phyloP scores from a whole-genome alignment of 2,329 filamentous ascomycete species.

The Phialophora tarda region DNA sequence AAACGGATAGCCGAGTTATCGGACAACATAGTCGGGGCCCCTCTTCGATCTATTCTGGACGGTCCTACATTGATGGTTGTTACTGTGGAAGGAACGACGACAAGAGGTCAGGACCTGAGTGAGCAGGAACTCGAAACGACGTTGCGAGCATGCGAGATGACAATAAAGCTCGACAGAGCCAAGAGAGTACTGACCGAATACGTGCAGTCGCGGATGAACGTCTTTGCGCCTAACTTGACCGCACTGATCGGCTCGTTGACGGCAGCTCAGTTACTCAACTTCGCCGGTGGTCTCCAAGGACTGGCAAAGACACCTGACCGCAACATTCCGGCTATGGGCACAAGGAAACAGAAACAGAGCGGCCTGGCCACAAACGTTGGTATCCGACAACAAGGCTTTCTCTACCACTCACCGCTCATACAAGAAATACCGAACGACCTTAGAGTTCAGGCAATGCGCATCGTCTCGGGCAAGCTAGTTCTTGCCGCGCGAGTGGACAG shows the following conservation, averaged over 20 bases:
- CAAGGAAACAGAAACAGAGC: constrained; percentile 79
- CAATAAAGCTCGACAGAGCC: constrained; percentile 82
- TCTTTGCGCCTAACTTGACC: constrained; percentile 94
- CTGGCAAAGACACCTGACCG: constrained; percentile 91
- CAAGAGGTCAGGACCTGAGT: constrained; percentile 77
- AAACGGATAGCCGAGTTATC: constrained; percentile 76
- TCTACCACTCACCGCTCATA: constrained; percentile 91
- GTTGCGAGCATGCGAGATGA: constrained; percentile 81
- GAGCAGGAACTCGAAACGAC: constrained; percentile 76
- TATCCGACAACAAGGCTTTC: constrained; percentile 86
- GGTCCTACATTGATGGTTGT: constrained; percentile 94
- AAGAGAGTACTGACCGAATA: constrained; percentile 89
- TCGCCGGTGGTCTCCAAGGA: constrained; percentile 83
- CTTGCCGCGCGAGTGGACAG: constrained; percentile 91
- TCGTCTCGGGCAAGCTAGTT: constrained; percentile 89
- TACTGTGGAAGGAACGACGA: constrained; percentile 90
- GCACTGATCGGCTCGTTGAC: constrained; percentile 89
- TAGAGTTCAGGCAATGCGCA: constrained; percentile 92
- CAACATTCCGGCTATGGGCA: constrained; percentile 88
- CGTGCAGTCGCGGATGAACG: constrained; percentile 94
- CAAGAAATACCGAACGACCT: constrained; percentile 81
- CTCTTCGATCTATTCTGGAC: constrained; percentile 81
- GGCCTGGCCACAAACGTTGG: constrained; percentile 93
- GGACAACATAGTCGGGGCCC: constrained; percentile 76
- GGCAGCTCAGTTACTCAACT: constrained; percentile 94